A percentile compares a stretch with the other conserved stretches of the same genome.
These are phyloP conservation scores for Lupinus albus DNA, from an alignment of 306 rosid genomes.

Conservation along the genomic window DNA sequence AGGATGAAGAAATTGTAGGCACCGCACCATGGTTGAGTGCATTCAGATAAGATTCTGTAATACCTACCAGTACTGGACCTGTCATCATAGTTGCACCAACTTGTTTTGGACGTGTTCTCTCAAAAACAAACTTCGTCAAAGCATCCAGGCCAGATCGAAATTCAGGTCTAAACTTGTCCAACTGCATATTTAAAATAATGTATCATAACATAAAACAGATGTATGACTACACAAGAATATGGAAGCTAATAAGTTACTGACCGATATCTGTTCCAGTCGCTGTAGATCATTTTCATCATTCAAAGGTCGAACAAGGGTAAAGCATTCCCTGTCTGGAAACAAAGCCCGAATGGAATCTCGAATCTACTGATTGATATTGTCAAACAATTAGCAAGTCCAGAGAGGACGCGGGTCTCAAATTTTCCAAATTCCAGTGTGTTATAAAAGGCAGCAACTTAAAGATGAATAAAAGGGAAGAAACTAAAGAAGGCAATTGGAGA, in stretches of 20 bases:
- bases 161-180: constrained; percentile 81
- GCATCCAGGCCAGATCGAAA: constrained; percentile 86
- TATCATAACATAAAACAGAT: constrained; percentile 20
- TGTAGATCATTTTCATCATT: constrained; percentile 85
- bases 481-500: neutral
- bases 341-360: constrained; percentile 91
- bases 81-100: constrained; percentile 95
- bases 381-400: constrained; percentile 43
- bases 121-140: constrained; percentile 80
- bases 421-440: neutral
- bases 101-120: constrained; percentile 96
- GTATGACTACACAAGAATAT: neutral
- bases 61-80: constrained; percentile 86
- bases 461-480: neutral
- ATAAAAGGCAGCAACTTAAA: constrained; percentile 4
- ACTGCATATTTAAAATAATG: constrained; percentile 52
- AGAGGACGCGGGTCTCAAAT: constrained; percentile 5
- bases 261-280: constrained; percentile 82
- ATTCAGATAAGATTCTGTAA: constrained; percentile 81
- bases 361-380: constrained; percentile 55
- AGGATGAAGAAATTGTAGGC: constrained; percentile 90
- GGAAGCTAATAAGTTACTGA: constrained; percentile 40
- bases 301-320: constrained; percentile 91
- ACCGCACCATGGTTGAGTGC: constrained; percentile 97
- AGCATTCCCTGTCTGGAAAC: constrained; percentile 95